Base-by-base conservation (phyloP, 495 filamentous ascomycete species). In the Trichoderma orchidacearum region DNA sequence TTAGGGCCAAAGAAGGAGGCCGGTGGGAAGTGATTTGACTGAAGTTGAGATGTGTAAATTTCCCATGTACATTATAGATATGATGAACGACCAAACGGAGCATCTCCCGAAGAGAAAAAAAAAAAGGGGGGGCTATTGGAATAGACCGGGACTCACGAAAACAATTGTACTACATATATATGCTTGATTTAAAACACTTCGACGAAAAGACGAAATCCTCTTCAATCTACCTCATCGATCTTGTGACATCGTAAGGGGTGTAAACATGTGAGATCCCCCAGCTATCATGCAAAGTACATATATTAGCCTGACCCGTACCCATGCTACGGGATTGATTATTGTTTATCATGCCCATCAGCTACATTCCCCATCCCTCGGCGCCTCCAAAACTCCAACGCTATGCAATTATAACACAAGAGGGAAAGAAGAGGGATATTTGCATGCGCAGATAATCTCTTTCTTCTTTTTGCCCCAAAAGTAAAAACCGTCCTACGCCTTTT, bases 1-100 rank as follows among this genome's bases (percentile, higher is more conserved):
- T 56, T 66, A 12, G 29, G 66, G 4, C n/a, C n/a, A 36, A 59
- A 36, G 30, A 60, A 67, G 56, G 29, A 28, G 0, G 9, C 18
- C 21, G 27, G 25, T 9, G 21, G 55, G 38, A n/a, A 25, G 7
- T 18, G 27, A 31, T 31, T n/a, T 53, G 12, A 27, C 7, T 51
- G 25, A 30, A n/a, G n/a, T n/a, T n/a, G 18, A 54, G 17, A 34
- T 54, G 3, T 54, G 17, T 55, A 55, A 18, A 34, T 25, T 55
- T n/a, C n/a, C n/a, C n/a, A n/a, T n/a, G 30, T 53, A 48, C 11
- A 53, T 31, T 32, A 53, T 25, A 23, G 13, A 32, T 31, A 18
- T 53, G 28, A 53, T 17, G 30, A 17, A 23, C 8, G 51, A 53
- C 21, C 18, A 28, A 28, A 53, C 15, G 11, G 51, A 30, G 3